phyloP scores from a whole-genome alignment of 2,329 filamentous ascomycete species.

The Daldinia sp. region DNA sequence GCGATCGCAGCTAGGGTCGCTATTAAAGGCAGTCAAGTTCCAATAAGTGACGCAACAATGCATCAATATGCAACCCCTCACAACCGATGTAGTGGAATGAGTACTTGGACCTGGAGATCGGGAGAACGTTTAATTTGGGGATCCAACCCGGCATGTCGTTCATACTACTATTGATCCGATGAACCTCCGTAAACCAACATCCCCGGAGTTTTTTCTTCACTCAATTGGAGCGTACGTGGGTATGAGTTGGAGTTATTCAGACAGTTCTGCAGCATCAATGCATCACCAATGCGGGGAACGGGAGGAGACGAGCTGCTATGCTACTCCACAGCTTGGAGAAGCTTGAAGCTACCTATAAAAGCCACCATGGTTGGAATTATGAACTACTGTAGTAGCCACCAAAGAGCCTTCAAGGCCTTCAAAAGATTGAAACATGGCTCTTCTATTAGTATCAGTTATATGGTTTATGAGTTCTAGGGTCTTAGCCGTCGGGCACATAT shows the following conservation, averaged over 20 bases:
- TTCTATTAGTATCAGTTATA: slow-evolving; percentile 33
- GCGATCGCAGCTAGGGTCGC: neutral
- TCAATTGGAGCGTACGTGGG: slow-evolving; percentile 22
- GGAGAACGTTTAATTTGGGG: slow-evolving; percentile 25
- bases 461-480: slow-evolving; percentile 43
- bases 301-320: slow-evolving; percentile 28
- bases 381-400: neutral
- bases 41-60: slow-evolving; percentile 10
- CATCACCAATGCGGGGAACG: slow-evolving; percentile 39
- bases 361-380: neutral
- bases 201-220: slow-evolving; percentile 4
- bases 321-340: slow-evolving; percentile 16
- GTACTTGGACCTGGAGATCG: slow-evolving; percentile 22
- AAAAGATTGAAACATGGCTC: slow-evolving; percentile 32
- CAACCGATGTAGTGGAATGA: neutral
- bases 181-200: slow-evolving; percentile 14
- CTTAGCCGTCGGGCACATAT: slow-evolving; percentile 44
- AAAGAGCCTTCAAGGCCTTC: neutral
- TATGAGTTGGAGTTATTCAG: slow-evolving; percentile 18
- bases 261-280: slow-evolving; percentile 19
- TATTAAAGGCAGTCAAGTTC: neutral
- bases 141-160: slow-evolving; percentile 27
- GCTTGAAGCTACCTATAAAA: slow-evolving; percentile 40
- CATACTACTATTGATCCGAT: slow-evolving; percentile 30
- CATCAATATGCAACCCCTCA: neutral